Conservation (phyloP, 2,329 filamentous ascomycete species). For the Sporothrix euskadiensis region DNA sequence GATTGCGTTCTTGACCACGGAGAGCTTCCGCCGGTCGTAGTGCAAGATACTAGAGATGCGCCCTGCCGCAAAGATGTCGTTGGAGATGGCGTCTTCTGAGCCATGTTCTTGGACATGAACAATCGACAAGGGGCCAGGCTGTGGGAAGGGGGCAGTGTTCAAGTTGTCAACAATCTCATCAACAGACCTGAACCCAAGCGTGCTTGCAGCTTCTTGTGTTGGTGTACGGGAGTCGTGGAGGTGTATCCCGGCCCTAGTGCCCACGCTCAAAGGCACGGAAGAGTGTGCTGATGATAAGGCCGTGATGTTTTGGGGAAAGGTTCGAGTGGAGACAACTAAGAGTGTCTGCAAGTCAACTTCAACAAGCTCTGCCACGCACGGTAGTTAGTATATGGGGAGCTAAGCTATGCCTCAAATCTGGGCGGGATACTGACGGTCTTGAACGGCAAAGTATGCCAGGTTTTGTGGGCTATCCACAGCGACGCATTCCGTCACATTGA, state of each 20-base stretch:
- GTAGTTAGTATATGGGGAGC: slow-evolving; percentile 35
- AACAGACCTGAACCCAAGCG: slow-evolving; percentile 38
- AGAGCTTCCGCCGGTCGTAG: slow-evolving; percentile 86
- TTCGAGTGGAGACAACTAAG: slow-evolving; percentile 65
- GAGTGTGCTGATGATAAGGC: slow-evolving; percentile 71
- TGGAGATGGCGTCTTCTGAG: slow-evolving; percentile 55
- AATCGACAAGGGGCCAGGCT: slow-evolving; percentile 80
- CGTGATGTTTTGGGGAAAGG: slow-evolving; percentile 80
- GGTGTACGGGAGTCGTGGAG: slow-evolving; percentile 72
- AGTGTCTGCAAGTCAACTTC: slow-evolving; percentile 80
- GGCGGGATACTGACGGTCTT: slow-evolving; percentile 50
- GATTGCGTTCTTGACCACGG: slow-evolving; percentile 72
- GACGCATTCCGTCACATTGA: slow-evolving; percentile 76
- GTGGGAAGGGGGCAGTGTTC: slow-evolving; percentile 56
- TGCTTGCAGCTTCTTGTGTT: slow-evolving; percentile 34
- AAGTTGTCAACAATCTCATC: slow-evolving; percentile 48
- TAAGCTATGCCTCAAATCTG: slow-evolving; percentile 34
- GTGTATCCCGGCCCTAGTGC: slow-evolving; percentile 77
- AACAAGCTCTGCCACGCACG: slow-evolving; percentile 57
- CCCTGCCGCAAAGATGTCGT: slow-evolving; percentile 85
- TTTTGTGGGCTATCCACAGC: slow-evolving; percentile 69
- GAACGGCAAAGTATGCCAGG: slow-evolving; percentile 77
- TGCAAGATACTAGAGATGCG: slow-evolving; percentile 85
- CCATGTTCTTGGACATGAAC: slow-evolving; percentile 68
- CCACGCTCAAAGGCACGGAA: slow-evolving; percentile 74